These are phyloP conservation scores for Amoeboradix gromovi DNA, from an alignment of 371 early-diverging fungal genomes.

Conservation along the genomic window DNA sequence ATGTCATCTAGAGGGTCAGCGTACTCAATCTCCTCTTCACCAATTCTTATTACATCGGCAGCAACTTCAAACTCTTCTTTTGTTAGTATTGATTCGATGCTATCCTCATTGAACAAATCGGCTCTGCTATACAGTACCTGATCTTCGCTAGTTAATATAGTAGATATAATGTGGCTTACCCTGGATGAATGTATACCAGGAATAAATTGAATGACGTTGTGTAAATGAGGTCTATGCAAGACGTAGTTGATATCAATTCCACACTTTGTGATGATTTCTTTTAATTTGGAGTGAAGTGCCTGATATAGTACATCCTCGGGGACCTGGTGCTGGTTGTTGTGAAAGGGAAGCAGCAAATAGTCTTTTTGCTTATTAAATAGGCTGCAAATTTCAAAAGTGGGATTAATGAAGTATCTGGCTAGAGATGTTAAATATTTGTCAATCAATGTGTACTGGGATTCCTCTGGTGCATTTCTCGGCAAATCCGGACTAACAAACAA, in stretches of 20 bases:
- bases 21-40: neutral
- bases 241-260: neutral
- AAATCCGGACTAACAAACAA: neutral
- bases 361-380: neutral
- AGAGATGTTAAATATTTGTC: neutral
- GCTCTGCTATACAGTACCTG: neutral
- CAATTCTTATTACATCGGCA: neutral
- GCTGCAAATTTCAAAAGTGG: neutral
- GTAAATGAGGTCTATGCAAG: neutral
- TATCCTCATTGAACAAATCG: neutral
- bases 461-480: neutral
- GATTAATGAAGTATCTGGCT: neutral
- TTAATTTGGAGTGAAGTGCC: neutral
- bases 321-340: neutral
- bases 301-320: neutral
- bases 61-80: slow-evolving; percentile 1
- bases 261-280: neutral
- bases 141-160: neutral
- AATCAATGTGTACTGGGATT: neutral
- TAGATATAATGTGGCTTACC: neutral
- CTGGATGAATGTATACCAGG: neutral
- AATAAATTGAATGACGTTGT: neutral
- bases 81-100: neutral
- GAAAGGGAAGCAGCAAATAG: neutral
- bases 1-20: neutral